Conservation (phyloP, 176 grass and related monocot species). For the Thinopyrum elongatum region DNA sequence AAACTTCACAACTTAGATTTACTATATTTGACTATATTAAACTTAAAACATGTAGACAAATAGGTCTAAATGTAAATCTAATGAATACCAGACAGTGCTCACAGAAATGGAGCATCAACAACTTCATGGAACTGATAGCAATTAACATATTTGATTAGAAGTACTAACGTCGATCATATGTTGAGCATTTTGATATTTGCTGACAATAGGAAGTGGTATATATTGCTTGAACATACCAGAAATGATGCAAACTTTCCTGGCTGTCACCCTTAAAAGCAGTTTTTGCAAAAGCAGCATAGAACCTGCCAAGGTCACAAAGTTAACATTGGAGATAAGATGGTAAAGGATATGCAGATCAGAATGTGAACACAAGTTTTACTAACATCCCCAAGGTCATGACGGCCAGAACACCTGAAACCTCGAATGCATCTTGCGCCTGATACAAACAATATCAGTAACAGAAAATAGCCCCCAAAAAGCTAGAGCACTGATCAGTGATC, state of each 20-base stretch:
- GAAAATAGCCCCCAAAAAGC: constrained; percentile 4
- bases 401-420: constrained; percentile 85
- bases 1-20: background rate
- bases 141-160: background rate
- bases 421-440: constrained; percentile 81
- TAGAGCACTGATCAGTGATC: background rate
- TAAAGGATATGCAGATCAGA: constrained; percentile 16
- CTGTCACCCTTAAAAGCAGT: constrained; percentile 94
- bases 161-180: constrained; percentile 5
- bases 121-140: background rate
- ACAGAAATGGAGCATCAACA: background rate
- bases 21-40: background rate
- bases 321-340: constrained; percentile 1
- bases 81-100: background rate
- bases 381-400: constrained; percentile 99
- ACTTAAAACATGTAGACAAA: background rate
- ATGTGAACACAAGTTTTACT: constrained; percentile 47
- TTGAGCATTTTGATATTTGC: background rate
- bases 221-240: constrained; percentile 64
- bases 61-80: background rate
- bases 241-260: constrained; percentile 92
- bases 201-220: background rate
- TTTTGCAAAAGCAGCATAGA: constrained; percentile 95
- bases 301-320: constrained; percentile 53
- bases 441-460: constrained; percentile 22